Evolutionary conservation across 2,329 filamentous ascomycete genomes (phyloP).

Genomic region (Clarireedia homoeocarpa): DNA sequence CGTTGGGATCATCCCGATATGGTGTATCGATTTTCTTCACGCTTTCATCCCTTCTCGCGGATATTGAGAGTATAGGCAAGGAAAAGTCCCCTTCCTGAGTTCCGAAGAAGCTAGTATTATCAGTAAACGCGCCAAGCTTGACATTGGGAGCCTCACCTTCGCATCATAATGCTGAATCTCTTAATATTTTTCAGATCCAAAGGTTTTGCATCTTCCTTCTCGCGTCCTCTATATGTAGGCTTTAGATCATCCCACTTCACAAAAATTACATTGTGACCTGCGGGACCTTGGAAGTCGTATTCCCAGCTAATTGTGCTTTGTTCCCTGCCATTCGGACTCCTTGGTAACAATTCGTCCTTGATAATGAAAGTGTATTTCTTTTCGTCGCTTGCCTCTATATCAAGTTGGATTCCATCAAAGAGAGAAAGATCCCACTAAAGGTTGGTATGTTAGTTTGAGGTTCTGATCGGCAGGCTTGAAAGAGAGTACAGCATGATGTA

Average conservation of each 20-base stretch:
- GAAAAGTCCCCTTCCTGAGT: conserved; percentile 62
- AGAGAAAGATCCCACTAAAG: conserved; percentile 53
- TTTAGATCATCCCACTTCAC: conserved; percentile 59
- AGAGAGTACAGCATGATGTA: neutral
- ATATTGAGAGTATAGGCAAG: conserved; percentile 47
- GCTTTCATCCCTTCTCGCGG: conserved; percentile 31
- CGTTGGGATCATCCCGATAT: conserved; percentile 18
- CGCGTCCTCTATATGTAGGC: conserved; percentile 65
- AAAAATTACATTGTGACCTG: conserved; percentile 36
- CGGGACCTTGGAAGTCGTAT: conserved; percentile 49
- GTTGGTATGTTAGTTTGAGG: conserved; percentile 14
- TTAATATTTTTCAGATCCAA: conserved; percentile 54
- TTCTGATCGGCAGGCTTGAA: neutral
- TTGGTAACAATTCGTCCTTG: conserved; percentile 59
- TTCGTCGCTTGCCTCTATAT: conserved; percentile 45
- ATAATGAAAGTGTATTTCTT: conserved; percentile 68
- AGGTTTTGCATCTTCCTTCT: conserved; percentile 49
- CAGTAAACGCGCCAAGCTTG: conserved; percentile 16
- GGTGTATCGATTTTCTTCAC: neutral
- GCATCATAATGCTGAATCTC: conserved; percentile 69
- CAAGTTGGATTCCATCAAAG: conserved; percentile 54
- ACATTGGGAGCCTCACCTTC: conserved; percentile 50
- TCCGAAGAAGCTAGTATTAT: conserved; percentile 59
- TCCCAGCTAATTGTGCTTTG: conserved; percentile 68
- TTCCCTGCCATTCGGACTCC: conserved; percentile 57